Base-by-base conservation (phyloP, 176 grass and related monocot species). In the Carex parvula region DNA sequence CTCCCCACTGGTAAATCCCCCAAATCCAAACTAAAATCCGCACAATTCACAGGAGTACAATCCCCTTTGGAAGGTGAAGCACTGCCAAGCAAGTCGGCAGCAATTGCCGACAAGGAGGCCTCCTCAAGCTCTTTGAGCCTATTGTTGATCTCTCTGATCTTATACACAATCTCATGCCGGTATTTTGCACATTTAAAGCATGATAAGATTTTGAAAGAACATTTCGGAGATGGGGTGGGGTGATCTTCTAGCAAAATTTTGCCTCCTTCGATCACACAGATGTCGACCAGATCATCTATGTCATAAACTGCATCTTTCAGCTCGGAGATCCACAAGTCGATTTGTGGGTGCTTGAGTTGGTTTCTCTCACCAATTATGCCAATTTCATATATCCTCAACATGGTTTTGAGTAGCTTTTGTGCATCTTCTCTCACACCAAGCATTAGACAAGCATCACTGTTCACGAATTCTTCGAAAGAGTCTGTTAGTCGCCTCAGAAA, bases 301-400 rank as follows among this genome's bases (percentile, higher is more conserved):
- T 97, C 94, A 26, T 97, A 94, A 69, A 91, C 84, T 37, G 80
- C 83, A 54, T 92, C 92, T 79, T 94, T 97, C n/a, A 94, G 14
- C 67, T 85, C 77, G 16, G 66, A 77, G 86, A 94, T 86, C 92
- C 94, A 97, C 0, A 24, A 44, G 67, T 88, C 80, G 11, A 81
- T 55, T 32, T 82, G 35, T 11, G 73, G 30, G 55, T 83, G 70
- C 7, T 88, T 74, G n/a, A 87, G 11, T 5, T 80, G 57, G 58
- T 82, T 55, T 6, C 12, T 70, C 64, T 85, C 90, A 62, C 89
- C 88, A 26, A 84, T 60, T 81, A 70, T 64, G 46, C 91, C 83
- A 48, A 90, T 24, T 82, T 85, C 88, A 5, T 70, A 58, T 53
- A 92, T 86, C 54, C 79, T 87, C 67, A 55, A 55, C 46, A 92